Evolutionary conservation across 2,329 filamentous ascomycete genomes (phyloP), one percentile per base, ranked within the genome.

Genomic region (Alternaria gansuensis): DNA sequence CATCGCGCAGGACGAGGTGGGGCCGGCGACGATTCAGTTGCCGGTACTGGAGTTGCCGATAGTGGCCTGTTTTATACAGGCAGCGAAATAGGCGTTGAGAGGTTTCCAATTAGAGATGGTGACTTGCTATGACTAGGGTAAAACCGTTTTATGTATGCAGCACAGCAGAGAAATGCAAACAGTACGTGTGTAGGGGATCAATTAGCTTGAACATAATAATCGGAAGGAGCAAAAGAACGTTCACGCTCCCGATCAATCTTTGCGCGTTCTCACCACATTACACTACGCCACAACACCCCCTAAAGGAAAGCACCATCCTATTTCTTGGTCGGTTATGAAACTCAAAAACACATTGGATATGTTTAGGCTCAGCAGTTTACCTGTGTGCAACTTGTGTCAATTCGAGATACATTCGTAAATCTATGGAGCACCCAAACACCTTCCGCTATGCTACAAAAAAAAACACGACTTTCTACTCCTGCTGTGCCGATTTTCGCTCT

Each of bases 1-100:
- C 83, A 86, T 63, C 83, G 65, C 49, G 71, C 70, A 50, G 72
- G 71, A 14, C 70, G 70, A 8, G 72, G 64, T 10, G 53, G 59
- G 24, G 63, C 43, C 7, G 54, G 31, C 14, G 66, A 39, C 11
- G 41, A 55, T 43, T 66, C 62, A 39, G 44, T 37, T 21, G 45
- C 52, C 37, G 60, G 50, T 14, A 52, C 57, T 40, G 68, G 64
- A 10, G 65, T 64, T 17, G 59, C 57, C 28, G 66, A 57, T 28
- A 51, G 61, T 40, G 54, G 60, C 46, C 58, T 62, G 36, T 60
- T 53, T 34, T 61, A 57, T 50, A 59, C 52, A 10, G 59, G 41
- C 54, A 67, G 66, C 51, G 70, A 70, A 68, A 72, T 71, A 24
- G 57, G 61, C 46, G 21, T 29, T 24, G 14, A 28, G 24, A 21